Conservation (phyloP, 129 eudicot genomes). For the Calendula officinalis region DNA sequence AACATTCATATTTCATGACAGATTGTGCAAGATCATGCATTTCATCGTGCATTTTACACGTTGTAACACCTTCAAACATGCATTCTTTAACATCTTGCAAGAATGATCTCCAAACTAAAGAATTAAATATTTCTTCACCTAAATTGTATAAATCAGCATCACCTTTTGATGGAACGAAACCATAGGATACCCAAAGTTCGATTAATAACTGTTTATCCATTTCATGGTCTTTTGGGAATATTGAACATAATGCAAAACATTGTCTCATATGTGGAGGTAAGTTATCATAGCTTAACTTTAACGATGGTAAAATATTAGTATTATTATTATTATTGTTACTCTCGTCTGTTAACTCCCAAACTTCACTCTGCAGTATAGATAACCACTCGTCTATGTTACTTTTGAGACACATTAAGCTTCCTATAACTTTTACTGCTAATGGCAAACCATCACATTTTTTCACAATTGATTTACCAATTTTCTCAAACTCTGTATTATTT, state of each 20-base stretch:
- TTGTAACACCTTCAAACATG: slow-evolving; percentile 32
- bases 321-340: slow-evolving; percentile 9
- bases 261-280: slow-evolving; percentile 38
- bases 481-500: slow-evolving; percentile 23
- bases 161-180: slow-evolving; percentile 38
- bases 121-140: slow-evolving; percentile 35
- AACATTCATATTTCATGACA: slow-evolving; percentile 39
- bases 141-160: slow-evolving; percentile 38
- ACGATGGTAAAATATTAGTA: slow-evolving; percentile 25
- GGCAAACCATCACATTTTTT: slow-evolving; percentile 38
- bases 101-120: slow-evolving; percentile 36
- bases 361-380: slow-evolving; percentile 31
- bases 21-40: slow-evolving; percentile 38
- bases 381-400: slow-evolving; percentile 28
- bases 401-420: slow-evolving; percentile 37
- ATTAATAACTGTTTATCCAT: slow-evolving; percentile 38
- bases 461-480: slow-evolving; percentile 25
- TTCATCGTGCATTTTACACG: slow-evolving; percentile 41
- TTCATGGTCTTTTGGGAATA: slow-evolving; percentile 38
- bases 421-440: slow-evolving; percentile 34
- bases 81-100: slow-evolving; percentile 40
- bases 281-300: slow-evolving; percentile 33
- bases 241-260: slow-evolving; percentile 37
- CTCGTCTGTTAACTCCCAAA: slow-evolving; percentile 27
- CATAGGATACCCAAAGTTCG: slow-evolving; percentile 41